These are phyloP conservation scores for Dothideomycetes sp. DNA, from an alignment of 2,329 filamentous ascomycete species.

Conservation along the genomic window DNA sequence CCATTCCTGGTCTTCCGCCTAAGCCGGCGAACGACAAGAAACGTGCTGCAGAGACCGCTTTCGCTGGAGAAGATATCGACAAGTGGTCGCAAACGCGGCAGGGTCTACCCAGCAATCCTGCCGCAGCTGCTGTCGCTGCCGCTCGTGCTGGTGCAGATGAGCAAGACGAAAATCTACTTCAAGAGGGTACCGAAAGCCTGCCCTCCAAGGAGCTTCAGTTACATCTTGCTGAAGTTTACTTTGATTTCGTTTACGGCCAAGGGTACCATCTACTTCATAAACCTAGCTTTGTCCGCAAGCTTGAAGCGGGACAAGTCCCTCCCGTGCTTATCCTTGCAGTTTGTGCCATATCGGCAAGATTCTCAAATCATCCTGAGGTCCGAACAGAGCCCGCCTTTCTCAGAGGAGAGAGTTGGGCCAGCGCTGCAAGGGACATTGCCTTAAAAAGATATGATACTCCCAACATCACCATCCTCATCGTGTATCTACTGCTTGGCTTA, in stretches of 20 bases:
- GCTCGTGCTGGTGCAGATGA: constrained; percentile 16
- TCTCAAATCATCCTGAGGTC: constrained; percentile 78
- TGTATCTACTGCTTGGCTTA: constrained; percentile 74
- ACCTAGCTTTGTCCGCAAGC: constrained; percentile 87
- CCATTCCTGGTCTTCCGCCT: constrained; percentile 45
- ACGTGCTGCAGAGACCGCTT: constrained; percentile 75
- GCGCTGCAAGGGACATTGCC: constrained; percentile 75
- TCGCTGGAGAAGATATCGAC: constrained; percentile 62
- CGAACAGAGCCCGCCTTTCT: constrained; percentile 69
- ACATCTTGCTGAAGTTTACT: constrained; percentile 88
- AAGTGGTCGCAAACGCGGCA: constrained; percentile 58
- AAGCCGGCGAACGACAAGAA: constrained; percentile 58
- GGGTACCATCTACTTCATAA: constrained; percentile 92
- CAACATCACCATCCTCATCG: constrained; percentile 90
- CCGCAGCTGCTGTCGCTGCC: neutral
- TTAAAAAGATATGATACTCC: constrained; percentile 84
- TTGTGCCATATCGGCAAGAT: constrained; percentile 89
- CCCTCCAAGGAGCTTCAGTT: constrained; percentile 83
- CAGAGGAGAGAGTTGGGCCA: constrained; percentile 84
- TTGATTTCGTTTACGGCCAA: constrained; percentile 91
- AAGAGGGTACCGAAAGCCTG: constrained; percentile 71
- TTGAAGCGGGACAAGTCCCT: constrained; percentile 68
- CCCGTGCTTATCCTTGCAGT: constrained; percentile 89
- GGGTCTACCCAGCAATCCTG: constrained; percentile 29
- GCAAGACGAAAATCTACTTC: constrained; percentile 61